Conservation (phyloP, 352 stramenopile species). For the Pythium biforme region DNA sequence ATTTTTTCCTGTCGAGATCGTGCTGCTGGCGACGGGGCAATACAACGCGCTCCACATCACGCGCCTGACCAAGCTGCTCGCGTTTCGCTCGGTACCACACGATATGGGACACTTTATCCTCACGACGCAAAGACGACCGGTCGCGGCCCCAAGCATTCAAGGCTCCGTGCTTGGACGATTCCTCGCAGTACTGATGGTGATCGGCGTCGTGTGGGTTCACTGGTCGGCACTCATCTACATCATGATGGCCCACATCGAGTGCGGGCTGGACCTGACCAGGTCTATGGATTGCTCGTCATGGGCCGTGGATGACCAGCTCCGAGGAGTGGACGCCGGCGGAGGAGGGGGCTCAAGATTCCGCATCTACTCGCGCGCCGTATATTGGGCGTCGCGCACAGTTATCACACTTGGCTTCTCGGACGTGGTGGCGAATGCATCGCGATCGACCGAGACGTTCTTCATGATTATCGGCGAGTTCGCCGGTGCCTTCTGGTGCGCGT, state of each 20-base stretch:
- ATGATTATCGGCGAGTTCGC: constrained; percentile 30
- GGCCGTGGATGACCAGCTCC: constrained; percentile 26
- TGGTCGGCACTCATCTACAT: constrained; percentile 25
- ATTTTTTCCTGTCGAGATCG: constrained; percentile 21
- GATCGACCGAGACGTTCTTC: constrained; percentile 29
- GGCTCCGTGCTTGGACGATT: constrained; percentile 17
- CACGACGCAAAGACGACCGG: background rate
- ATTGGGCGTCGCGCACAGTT: constrained; percentile 31
- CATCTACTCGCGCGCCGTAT: constrained; percentile 25
- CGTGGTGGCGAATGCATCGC: constrained; percentile 18
- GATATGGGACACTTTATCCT: constrained; percentile 9
- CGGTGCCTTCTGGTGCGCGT: constrained; percentile 33
- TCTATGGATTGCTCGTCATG: constrained; percentile 11
- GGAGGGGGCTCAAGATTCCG: constrained; percentile 23
- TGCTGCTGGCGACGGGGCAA: constrained; percentile 13
- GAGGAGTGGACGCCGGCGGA: constrained; percentile 11
- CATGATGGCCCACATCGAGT: constrained; percentile 27
- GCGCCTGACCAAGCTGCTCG: constrained; percentile 21
- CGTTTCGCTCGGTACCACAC: constrained; percentile 6
- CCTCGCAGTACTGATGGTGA: constrained; percentile 7
- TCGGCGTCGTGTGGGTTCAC: constrained; percentile 25
- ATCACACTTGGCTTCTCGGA: constrained; percentile 36
- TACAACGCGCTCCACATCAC: constrained; percentile 26
- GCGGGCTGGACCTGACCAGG: constrained; percentile 8
- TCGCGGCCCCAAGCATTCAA: background rate